Conservation (phyloP, 768 basidiomycete genomes). For the Tylopilus sp. region DNA sequence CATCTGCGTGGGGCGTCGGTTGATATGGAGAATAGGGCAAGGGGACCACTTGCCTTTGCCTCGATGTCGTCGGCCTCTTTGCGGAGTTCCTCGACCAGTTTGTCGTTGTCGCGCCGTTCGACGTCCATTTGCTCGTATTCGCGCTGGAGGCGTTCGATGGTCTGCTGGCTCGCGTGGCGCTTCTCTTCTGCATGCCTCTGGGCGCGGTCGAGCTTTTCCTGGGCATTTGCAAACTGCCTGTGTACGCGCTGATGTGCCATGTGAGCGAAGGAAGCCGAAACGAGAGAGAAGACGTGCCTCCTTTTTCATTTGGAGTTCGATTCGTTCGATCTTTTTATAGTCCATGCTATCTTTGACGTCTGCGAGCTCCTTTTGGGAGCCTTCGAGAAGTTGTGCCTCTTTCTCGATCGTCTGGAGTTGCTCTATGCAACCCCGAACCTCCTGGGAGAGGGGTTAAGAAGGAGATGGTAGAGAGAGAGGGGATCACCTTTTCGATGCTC, state of each 20-base stretch:
- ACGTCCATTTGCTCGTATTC: constrained; percentile 79
- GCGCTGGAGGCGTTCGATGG: constrained; percentile 69
- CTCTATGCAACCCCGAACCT: constrained; percentile 67
- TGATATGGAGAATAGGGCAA: background rate
- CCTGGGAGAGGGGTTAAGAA: constrained; percentile 38
- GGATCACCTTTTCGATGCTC: constrained; percentile 69
- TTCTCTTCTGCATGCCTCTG: constrained; percentile 80
- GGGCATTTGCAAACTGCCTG: constrained; percentile 76
- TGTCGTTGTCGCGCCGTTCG: constrained; percentile 75
- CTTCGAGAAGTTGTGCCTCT: constrained; percentile 61
- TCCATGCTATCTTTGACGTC: constrained; percentile 68
- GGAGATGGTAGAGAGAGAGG: background rate
- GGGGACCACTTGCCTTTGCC: constrained; percentile 44
- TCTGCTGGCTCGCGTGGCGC: constrained; percentile 64
- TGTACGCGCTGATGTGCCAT: constrained; percentile 58
- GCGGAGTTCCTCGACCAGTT: constrained; percentile 72
- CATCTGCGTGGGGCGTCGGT: constrained; percentile 49
- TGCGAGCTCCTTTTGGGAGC: constrained; percentile 61
- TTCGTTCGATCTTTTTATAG: constrained; percentile 70
- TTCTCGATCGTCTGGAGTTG: constrained; percentile 73
- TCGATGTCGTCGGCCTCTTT: constrained; percentile 67
- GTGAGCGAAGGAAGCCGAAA: background rate
- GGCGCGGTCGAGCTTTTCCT: constrained; percentile 77
- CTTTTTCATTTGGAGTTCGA: constrained; percentile 60
- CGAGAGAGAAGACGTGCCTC: constrained; percentile 46